phyloP scores from a whole-genome alignment of 169 alveolate genomes.

The Plasmodium knowlesi region DNA sequence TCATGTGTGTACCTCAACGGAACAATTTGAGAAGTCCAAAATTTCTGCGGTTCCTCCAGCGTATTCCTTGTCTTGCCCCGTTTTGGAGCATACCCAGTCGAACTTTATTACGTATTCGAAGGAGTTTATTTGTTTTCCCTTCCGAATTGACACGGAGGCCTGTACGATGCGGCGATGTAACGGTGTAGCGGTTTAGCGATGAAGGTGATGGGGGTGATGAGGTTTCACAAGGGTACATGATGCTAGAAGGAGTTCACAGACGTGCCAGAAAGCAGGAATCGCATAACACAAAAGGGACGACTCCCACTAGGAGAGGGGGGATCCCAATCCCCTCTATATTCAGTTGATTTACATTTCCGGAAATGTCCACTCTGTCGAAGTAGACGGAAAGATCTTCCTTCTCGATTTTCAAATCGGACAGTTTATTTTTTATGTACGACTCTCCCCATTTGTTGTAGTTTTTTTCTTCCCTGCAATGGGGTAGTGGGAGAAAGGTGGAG shows the following conservation, averaged over 20 bases:
- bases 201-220: background rate
- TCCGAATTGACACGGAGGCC: constrained; percentile 51
- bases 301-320: background rate
- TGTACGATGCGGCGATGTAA: background rate
- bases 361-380: constrained; percentile 21
- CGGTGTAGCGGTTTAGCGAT: background rate
- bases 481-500: background rate
- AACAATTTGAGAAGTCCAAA: constrained; percentile 42
- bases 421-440: constrained; percentile 36
- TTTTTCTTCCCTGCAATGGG: constrained; percentile 36
- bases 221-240: too few species aligned
- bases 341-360: constrained; percentile 41
- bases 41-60: constrained; percentile 39
- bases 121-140: constrained; percentile 55
- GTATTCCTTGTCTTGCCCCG: background rate
- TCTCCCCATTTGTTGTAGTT: constrained; percentile 63
- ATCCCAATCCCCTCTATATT: background rate
- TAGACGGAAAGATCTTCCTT: constrained; percentile 10
- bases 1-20: constrained; percentile 38
- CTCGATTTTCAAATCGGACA: constrained; percentile 41
- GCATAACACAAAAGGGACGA: background rate
- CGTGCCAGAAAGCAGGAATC: background rate
- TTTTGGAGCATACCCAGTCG: constrained; percentile 13
- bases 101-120: constrained; percentile 47
- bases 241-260: background rate